phyloP scores from a whole-genome alignment of 2,329 filamentous ascomycete genomes.

The Botrytis fabae region DNA sequence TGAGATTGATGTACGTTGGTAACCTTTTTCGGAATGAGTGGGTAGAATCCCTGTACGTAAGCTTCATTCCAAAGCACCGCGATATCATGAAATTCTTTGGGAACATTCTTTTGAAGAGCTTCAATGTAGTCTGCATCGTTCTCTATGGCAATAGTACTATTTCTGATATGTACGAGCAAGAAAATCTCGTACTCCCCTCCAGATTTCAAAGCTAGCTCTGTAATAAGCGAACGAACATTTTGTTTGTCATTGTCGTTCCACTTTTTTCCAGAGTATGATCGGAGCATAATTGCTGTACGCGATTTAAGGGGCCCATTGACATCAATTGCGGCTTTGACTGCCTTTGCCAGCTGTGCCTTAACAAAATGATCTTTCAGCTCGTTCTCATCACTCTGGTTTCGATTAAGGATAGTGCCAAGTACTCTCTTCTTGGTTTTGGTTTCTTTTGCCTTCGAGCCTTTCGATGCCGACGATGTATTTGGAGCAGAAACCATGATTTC shows the following conservation, averaged over 20 bases:
- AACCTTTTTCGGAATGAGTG: slow-evolving; percentile 60
- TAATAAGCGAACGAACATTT: slow-evolving; percentile 75
- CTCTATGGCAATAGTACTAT: slow-evolving; percentile 58
- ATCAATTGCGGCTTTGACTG: neutral
- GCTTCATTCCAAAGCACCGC: slow-evolving; percentile 72
- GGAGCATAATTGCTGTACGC: slow-evolving; percentile 73
- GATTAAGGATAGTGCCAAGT: neutral
- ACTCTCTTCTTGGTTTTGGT: neutral
- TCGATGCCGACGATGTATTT: neutral
- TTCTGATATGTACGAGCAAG: slow-evolving; percentile 76
- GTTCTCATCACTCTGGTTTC: neutral
- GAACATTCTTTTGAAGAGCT: slow-evolving; percentile 62
- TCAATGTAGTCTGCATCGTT: slow-evolving; percentile 58
- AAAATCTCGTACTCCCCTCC: slow-evolving; percentile 82
- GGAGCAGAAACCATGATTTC: neutral
- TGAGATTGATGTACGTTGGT: slow-evolving; percentile 38
- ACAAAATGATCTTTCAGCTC: neutral
- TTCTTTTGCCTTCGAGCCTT: neutral
- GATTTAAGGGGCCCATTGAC: slow-evolving; percentile 26
- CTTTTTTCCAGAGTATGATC: slow-evolving; percentile 71
- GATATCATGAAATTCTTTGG: slow-evolving; percentile 68
- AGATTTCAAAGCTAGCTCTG: slow-evolving; percentile 71
- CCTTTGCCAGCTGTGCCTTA: slow-evolving; percentile 10
- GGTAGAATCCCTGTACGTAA: slow-evolving; percentile 76
- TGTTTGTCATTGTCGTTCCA: slow-evolving; percentile 81